These are phyloP conservation scores for Capsicum pubescens DNA, from an alignment of 257 asterid genomes.

Conservation along the genomic window DNA sequence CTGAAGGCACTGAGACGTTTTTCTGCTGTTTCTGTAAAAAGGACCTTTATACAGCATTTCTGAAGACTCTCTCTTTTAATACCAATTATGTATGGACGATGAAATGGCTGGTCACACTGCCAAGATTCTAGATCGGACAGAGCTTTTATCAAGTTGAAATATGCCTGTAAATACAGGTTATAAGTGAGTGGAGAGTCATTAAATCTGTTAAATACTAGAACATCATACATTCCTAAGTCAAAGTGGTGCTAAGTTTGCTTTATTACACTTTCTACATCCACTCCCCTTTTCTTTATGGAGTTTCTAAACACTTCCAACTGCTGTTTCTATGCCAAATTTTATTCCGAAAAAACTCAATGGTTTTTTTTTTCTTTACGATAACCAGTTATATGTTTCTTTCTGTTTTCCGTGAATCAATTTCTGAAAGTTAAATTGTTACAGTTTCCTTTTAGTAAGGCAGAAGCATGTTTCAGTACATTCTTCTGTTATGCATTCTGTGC, in stretches of 20 bases:
- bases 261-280: neutral
- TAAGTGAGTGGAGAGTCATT: neutral
- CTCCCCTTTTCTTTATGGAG: neutral
- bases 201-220: neutral
- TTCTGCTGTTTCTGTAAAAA: neutral
- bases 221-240: neutral
- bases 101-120: constrained; percentile 1
- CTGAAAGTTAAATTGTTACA: constrained; percentile 7
- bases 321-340: neutral
- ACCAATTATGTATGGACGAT: neutral
- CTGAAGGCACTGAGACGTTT: neutral
- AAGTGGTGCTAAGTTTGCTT: constrained; percentile 17
- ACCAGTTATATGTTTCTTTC: neutral
- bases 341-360: neutral
- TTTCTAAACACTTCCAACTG: neutral
- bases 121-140: constrained; percentile 15
- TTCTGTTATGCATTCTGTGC: constrained; percentile 15
- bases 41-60: neutral
- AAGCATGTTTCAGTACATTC: neutral
- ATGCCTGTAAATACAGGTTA: neutral
- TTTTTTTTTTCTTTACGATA: constrained; percentile 7
- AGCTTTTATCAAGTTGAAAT: neutral
- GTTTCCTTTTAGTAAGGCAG: constrained; percentile 12
- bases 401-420: neutral
- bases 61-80: neutral